Percentiles rank a stretch among this genome's conserved stretches.
These are phyloP conservation scores for Russula lepida DNA, from an alignment of 768 basidiomycete genomes.

Conservation along the genomic window DNA sequence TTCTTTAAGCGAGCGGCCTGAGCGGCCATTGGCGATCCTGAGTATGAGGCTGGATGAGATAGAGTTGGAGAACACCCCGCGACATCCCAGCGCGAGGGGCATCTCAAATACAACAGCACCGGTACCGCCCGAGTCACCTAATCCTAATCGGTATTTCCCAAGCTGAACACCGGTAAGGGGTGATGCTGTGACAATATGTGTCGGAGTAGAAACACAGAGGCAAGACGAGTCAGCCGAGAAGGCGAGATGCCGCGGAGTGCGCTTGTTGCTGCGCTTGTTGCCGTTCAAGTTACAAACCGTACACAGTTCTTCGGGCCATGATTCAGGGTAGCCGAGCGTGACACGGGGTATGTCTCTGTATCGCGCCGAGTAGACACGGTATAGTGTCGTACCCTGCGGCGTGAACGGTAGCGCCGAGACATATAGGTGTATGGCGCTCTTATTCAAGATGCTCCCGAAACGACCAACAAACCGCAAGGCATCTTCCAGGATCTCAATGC, in stretches of 20 bases:
- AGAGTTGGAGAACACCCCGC: not conserved
- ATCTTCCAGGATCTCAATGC: conserved; percentile 9
- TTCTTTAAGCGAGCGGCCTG: conserved; percentile 1
- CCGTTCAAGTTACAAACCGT: conserved; percentile 11
- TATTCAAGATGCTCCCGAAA: conserved; percentile 8
- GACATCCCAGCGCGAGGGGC: conserved; percentile 11
- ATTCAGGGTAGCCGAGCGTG: conserved; percentile 24
- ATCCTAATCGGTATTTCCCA: conserved; percentile 3
- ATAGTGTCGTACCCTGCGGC: conserved; percentile 9
- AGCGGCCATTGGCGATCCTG: not conserved
- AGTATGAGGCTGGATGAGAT: conserved; percentile 10
- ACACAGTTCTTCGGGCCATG: conserved; percentile 18
- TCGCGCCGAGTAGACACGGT: conserved; percentile 10
- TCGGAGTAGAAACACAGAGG: conserved; percentile 1
- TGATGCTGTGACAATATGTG: conserved; percentile 5
- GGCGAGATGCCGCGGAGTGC: conserved; percentile 1
- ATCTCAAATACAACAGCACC: not conserved
- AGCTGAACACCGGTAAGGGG: conserved; percentile 7
- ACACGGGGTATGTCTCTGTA: conserved; percentile 18
- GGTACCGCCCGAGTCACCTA: not conserved
- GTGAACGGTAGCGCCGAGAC: conserved; percentile 11
- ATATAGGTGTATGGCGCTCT: conserved; percentile 11
- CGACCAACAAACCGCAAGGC: conserved; percentile 9
- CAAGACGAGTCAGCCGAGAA: conserved; percentile 6
- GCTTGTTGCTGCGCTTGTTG: not conserved